Evolutionary conservation across 495 filamentous ascomycete genomes (phyloP), one percentile per base, ranked within the genome.

Genomic region (Penicillium steckii): DNA sequence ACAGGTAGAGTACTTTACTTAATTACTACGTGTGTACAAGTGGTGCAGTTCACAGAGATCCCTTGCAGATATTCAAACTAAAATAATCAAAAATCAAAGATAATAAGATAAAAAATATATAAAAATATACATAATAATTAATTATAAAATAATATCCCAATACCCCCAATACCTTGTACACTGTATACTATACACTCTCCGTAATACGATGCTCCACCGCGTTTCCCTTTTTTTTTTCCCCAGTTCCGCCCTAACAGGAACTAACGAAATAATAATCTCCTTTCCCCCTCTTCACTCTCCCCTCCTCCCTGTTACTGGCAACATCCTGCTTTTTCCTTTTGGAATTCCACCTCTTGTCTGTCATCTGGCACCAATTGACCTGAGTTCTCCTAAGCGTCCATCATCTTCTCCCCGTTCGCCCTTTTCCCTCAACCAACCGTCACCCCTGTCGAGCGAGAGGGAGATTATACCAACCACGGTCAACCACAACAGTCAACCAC

Each of bases 241-340:
- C 53, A 57, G 60, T 53, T 27, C 52, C 59, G 42, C 42, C 48
- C 55, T 55, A 58, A 53, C 47, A 48, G 41, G 41, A 50, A 61
- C 58, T 54, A 60, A 56, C 49, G 50, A 57, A 57, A 57, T 61
- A 56, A 56, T 57, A 59, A 59, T 60, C 53, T 53, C 52, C 47
- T 50, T 18, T 50, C 44, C 56, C 30, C 29, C 15, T 38, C 40
- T 46, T 19, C 24, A n/a, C 19, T 22, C 26, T 23, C 33, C 23
- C 46, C 41, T 38, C 44, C 41, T 37, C 44, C n/a, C 42, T 33
- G 30, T n/a, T 25, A 22, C 32, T n/a, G n/a, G n/a, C n/a, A n/a
- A 2, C 27, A 3, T 23, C 15, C 25, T 22, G 1, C n/a, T 9
- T 33, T 9, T 46, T n/a, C 29, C 4, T 32, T 26, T 19, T 32